Conservation (phyloP, 2,329 filamentous ascomycete species). For the Epichloe gansuensis region DNA sequence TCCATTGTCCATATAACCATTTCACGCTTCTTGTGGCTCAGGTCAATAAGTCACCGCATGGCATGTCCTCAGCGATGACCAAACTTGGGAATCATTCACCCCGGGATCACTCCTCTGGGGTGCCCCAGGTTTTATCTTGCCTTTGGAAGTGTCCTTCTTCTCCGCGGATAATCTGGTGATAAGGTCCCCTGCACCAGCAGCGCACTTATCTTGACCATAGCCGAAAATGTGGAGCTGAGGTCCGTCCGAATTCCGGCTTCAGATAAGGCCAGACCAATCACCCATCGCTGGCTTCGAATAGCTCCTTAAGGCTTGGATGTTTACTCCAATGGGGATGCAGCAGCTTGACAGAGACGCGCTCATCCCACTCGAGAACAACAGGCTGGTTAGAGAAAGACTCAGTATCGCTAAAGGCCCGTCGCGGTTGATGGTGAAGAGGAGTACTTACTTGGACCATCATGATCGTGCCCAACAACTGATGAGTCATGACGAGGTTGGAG, state of each 20-base stretch:
- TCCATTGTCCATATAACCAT: background rate
- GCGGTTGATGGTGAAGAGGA: background rate
- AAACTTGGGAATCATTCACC: background rate
- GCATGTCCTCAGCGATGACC: no score
- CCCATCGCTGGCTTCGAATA: background rate
- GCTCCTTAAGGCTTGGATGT: background rate
- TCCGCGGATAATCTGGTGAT: conserved; percentile 4
- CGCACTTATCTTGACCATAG: background rate
- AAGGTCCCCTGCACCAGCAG: background rate
- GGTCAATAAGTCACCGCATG: background rate
- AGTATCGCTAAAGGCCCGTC: background rate
- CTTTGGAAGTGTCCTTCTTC: conserved; percentile 2
- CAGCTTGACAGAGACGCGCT: background rate
- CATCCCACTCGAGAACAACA: background rate
- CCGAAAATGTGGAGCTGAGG: background rate
- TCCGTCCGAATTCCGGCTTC: background rate
- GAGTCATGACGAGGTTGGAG: no score
- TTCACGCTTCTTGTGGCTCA: background rate
- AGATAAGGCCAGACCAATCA: conserved; percentile 6
- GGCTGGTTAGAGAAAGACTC: background rate
- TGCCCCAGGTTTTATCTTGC: background rate
- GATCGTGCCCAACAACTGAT: no score
- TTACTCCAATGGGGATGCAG: background rate
- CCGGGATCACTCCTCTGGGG: background rate
- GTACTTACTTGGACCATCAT: no score